These are phyloP conservation scores for Rhizopus microsporus DNA, from an alignment of 371 early-diverging fungal genomes.

Conservation along the genomic window DNA sequence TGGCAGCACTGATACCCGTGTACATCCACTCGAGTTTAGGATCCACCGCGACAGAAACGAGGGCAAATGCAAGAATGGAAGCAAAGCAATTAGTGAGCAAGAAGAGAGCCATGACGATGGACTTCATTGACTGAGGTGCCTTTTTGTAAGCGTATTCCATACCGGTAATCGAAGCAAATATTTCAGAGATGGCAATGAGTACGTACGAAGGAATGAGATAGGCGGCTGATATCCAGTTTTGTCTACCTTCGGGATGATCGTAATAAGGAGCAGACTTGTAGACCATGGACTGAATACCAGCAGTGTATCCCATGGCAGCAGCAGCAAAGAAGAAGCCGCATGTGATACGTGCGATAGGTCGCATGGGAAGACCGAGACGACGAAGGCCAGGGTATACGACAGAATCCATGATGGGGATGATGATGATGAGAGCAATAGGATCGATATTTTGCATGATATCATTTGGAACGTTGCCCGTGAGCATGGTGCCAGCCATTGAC, in stretches of 20 bases:
- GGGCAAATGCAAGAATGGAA: slow-evolving; percentile 61
- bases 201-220: slow-evolving; percentile 67
- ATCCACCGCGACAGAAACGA: slow-evolving; percentile 65
- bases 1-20: slow-evolving; percentile 39
- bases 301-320: slow-evolving; percentile 65
- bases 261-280: slow-evolving; percentile 47
- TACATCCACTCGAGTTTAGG: slow-evolving; percentile 68
- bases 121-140: slow-evolving; percentile 71
- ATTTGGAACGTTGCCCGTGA: slow-evolving; percentile 56
- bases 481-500: slow-evolving; percentile 71
- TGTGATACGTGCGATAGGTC: slow-evolving; percentile 70
- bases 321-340: slow-evolving; percentile 68
- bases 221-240: slow-evolving; percentile 61
- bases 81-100: slow-evolving; percentile 69
- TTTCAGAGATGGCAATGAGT: slow-evolving; percentile 64
- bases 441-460: slow-evolving; percentile 66
- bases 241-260: slow-evolving; percentile 26
- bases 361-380: slow-evolving; percentile 57
- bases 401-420: slow-evolving; percentile 72
- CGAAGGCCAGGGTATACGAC: slow-evolving; percentile 68
- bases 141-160: slow-evolving; percentile 78
- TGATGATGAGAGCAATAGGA: slow-evolving; percentile 63
- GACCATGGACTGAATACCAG: slow-evolving; percentile 66
- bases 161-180: slow-evolving; percentile 71
- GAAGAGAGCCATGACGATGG: slow-evolving; percentile 69